Conservation (phyloP, 805 yeast genomes). For the Yarrowia divulgata region DNA sequence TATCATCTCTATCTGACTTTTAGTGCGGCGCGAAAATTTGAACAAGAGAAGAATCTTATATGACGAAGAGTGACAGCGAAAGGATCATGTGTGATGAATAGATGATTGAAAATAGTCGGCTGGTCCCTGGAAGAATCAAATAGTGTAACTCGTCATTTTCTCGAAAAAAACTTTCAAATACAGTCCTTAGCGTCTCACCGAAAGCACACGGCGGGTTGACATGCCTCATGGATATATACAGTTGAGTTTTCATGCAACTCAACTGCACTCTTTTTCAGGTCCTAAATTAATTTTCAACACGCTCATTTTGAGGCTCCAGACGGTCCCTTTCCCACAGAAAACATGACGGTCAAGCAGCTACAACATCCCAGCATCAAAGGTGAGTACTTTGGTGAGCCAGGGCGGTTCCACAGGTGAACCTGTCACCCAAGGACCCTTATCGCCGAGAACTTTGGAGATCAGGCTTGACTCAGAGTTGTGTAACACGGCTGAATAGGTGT, state of each 20-base stretch:
- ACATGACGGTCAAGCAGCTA: constrained; percentile 11
- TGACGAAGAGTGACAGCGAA: too few species aligned
- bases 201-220: constrained; percentile 1
- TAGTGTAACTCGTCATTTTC: neutral
- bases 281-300: constrained; percentile 15
- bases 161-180: neutral
- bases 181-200: neutral
- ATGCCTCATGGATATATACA: constrained; percentile 14
- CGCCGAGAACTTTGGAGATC: neutral
- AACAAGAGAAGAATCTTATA: constrained; percentile 1
- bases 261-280: constrained; percentile 20
- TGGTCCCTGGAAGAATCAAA: too few species aligned
- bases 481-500: neutral
- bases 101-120: too few species aligned
- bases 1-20: constrained; percentile 34
- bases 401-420: too few species aligned
- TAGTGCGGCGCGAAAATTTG: constrained; percentile 30
- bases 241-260: constrained; percentile 30
- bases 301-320: neutral
- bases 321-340: neutral
- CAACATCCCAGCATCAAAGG: constrained; percentile 3
- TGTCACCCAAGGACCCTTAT: too few species aligned
- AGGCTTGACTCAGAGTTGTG: neutral
- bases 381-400: neutral
- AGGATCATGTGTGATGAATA: neutral